These are phyloP conservation scores for Clonostachys byssicola DNA, from an alignment of 2,329 filamentous ascomycete genomes.

Conservation along the genomic window DNA sequence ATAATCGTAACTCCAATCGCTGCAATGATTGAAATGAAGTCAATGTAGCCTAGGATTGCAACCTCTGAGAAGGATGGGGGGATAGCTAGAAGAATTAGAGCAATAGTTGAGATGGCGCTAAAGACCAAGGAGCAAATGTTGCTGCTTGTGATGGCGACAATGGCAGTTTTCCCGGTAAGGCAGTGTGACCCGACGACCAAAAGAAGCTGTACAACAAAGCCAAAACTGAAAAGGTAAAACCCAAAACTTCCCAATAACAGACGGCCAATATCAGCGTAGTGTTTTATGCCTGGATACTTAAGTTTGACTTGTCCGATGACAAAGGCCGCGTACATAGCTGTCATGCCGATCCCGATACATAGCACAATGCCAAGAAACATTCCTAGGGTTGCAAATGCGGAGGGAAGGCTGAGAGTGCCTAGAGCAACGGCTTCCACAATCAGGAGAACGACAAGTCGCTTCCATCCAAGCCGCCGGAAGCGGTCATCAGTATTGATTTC, in stretches of 20 bases:
- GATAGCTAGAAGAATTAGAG: slow-evolving; percentile 37
- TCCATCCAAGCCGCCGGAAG: too few relatives aligned
- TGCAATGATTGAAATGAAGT: slow-evolving; percentile 57
- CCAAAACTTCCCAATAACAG: slow-evolving; percentile 58
- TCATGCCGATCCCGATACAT: too few relatives aligned
- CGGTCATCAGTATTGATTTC: too few relatives aligned
- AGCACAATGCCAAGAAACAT: too few relatives aligned
- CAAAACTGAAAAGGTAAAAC: slow-evolving; percentile 58
- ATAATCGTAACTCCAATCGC: slow-evolving; percentile 39
- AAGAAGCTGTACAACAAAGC: slow-evolving; percentile 58
- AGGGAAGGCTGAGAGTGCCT: too few relatives aligned
- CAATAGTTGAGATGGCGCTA: slow-evolving; percentile 36
- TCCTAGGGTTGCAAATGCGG: too few relatives aligned
- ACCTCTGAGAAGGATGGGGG: slow-evolving; percentile 40
- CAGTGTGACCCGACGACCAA: slow-evolving; percentile 69
- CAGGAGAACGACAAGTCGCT: too few relatives aligned
- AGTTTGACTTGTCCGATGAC: slow-evolving; percentile 43
- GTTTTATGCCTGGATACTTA: slow-evolving; percentile 51
- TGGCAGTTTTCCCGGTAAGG: slow-evolving; percentile 64
- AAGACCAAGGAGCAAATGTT: slow-evolving; percentile 40
- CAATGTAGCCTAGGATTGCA: slow-evolving; percentile 26
- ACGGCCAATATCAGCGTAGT: slow-evolving; percentile 64
- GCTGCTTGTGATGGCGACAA: slow-evolving; percentile 59
- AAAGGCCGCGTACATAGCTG: slow-evolving; percentile 24
- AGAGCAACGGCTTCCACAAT: too few relatives aligned